Conservation (phyloP, 352 stramenopile species). For the Phytophthora uliginosa region DNA sequence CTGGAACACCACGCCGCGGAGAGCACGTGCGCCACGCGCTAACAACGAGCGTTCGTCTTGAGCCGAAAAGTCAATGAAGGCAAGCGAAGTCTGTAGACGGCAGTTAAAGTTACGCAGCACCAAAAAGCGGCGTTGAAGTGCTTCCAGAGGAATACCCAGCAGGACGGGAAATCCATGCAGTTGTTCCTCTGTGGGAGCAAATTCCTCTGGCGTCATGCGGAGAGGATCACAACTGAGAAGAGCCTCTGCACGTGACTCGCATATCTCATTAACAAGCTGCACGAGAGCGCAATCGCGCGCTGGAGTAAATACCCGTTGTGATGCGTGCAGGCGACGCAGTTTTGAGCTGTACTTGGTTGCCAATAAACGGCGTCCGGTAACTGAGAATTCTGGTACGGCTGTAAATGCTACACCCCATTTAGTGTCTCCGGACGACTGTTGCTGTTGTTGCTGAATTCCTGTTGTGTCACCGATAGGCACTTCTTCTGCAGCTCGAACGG, state of each 20-base stretch:
- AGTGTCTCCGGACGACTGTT: conserved; percentile 46
- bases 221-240: conserved; percentile 84
- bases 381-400: conserved; percentile 86
- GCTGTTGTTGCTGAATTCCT: conserved; percentile 35
- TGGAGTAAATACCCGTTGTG: conserved; percentile 71
- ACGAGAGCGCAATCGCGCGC: conserved; percentile 83
- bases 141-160: conserved; percentile 51
- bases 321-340: conserved; percentile 68
- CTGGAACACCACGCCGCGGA: conserved; percentile 87
- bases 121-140: conserved; percentile 84
- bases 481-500: conserved; percentile 66
- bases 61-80: conserved; percentile 88
- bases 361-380: conserved; percentile 78
- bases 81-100: conserved; percentile 85
- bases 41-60: conserved; percentile 71
- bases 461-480: conserved; percentile 44
- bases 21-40: conserved; percentile 57
- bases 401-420: conserved; percentile 92
- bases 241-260: conserved; percentile 79
- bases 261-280: conserved; percentile 88
- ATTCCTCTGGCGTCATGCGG: conserved; percentile 87
- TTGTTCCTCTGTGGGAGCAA: conserved; percentile 75
- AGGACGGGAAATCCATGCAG: conserved; percentile 64
- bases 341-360: conserved; percentile 78
- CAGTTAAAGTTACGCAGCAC: conserved; percentile 92